Evolutionary conservation across 139 green algal species (phyloP).

Genomic region (Closterium sp.): DNA sequence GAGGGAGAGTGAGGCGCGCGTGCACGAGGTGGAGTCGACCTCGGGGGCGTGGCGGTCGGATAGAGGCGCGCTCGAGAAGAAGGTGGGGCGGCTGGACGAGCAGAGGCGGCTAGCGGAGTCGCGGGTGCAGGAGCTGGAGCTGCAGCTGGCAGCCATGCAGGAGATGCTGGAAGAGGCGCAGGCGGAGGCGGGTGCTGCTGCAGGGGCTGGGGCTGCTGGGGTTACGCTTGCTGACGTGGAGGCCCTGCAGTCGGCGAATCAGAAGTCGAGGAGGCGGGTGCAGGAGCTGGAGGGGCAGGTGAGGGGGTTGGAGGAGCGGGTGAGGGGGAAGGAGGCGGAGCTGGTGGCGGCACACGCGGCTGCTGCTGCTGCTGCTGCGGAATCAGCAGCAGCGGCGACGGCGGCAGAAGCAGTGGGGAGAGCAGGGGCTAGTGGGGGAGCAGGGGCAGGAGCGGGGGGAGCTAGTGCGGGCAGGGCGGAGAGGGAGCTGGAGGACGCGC

Average conservation of each 20-base stretch:
- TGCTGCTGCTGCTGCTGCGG: background rate
- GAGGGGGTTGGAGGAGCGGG: background rate
- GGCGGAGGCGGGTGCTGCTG: background rate
- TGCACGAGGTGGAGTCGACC: conserved; percentile 4
- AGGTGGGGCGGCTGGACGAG: conserved; percentile 11
- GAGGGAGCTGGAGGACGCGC: conserved; percentile 11
- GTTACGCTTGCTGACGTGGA: conserved; percentile 4
- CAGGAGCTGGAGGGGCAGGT: conserved; percentile 23
- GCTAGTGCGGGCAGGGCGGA: background rate
- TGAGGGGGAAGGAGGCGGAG: conserved; percentile 1
- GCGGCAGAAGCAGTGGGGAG: background rate
- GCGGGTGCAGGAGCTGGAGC: conserved; percentile 33
- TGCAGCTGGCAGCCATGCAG: conserved; percentile 30
- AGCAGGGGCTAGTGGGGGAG: background rate
- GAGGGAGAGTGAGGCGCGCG: background rate
- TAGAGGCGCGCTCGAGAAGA: background rate
- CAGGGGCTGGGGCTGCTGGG: background rate
- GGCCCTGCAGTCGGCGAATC: background rate
- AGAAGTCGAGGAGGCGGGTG: conserved; percentile 10
- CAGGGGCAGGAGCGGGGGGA: background rate
- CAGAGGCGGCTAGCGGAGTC: conserved; percentile 14
- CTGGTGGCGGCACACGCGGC: background rate
- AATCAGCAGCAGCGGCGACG: background rate
- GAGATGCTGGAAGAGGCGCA: conserved; percentile 26
- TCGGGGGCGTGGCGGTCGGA: background rate